Evolutionary conservation across 2,329 filamentous ascomycete species (phyloP).

Genomic region (Aspergillus niger): DNA sequence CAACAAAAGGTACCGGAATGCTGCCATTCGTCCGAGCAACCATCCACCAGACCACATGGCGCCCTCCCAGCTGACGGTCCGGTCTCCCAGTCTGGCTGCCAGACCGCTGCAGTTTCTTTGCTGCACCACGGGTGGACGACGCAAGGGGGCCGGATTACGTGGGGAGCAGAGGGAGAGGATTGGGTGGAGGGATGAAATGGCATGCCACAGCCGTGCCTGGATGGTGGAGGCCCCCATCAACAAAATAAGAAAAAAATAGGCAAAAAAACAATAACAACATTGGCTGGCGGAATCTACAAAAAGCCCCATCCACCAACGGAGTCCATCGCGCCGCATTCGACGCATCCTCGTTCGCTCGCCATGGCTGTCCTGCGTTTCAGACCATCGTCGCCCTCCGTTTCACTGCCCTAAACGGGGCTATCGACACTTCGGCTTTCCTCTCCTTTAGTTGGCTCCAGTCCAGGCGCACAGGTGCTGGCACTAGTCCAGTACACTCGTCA

Average conservation of each 20-base stretch:
- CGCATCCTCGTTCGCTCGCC: background rate
- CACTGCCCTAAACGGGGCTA: constrained; percentile 10
- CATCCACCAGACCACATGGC: constrained; percentile 6
- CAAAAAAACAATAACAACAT: background rate
- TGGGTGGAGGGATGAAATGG: background rate
- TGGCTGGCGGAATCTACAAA: background rate
- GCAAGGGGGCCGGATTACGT: constrained; percentile 10
- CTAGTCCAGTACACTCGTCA: background rate
- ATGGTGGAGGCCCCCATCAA: background rate
- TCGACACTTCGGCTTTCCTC: constrained; percentile 1
- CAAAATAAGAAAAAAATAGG: too few species aligned
- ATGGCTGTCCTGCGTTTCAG: background rate
- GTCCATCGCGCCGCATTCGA: background rate
- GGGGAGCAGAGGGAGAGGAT: background rate
- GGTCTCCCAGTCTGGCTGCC: background rate
- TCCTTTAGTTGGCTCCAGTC: background rate
- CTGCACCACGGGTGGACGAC: background rate
- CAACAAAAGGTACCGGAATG: constrained; percentile 1
- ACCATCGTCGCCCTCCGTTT: background rate
- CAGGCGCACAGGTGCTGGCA: background rate
- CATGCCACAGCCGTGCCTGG: constrained; percentile 6
- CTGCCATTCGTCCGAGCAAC: constrained; percentile 8
- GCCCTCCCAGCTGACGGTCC: background rate
- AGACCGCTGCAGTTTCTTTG: background rate
- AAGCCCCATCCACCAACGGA: background rate